Conservation (phyloP, 2,329 filamentous ascomycete genomes). For the Stachybotrys elegans region DNA sequence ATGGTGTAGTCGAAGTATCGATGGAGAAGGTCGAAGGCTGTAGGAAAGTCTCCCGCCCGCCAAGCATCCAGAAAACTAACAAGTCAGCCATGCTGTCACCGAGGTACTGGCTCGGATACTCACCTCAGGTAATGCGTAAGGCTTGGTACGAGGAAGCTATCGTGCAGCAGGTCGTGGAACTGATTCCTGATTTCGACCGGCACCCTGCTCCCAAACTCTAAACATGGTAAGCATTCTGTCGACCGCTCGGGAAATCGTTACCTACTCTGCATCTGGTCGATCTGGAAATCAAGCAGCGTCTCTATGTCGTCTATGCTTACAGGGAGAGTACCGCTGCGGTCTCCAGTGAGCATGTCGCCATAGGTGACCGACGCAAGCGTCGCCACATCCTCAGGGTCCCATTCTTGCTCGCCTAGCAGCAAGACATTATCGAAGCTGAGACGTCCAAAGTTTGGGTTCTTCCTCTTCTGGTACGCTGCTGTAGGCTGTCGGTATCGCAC, state of each 20-base stretch:
- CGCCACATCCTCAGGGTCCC: conserved; percentile 36
- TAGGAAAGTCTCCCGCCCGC: conserved; percentile 84
- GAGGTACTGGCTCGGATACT: too few relatives aligned
- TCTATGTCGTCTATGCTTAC: conserved; percentile 78
- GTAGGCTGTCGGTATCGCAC: conserved; percentile 76
- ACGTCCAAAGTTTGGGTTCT: conserved; percentile 53
- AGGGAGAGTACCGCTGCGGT: conserved; percentile 33
- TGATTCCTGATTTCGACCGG: conserved; percentile 68
- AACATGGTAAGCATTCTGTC: conserved; percentile 8
- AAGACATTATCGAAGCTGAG: conserved; percentile 55
- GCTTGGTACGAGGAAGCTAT: conserved; percentile 64
- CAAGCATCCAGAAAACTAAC: conserved; percentile 82
- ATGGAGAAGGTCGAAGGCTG: conserved; percentile 85
- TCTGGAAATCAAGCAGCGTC: conserved; percentile 77
- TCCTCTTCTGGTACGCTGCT: conserved; percentile 57
- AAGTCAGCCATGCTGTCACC: conserved; percentile 13
- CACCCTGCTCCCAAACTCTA: conserved; percentile 72
- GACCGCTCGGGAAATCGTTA: conserved; percentile 3
- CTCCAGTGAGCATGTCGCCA: conserved; percentile 45
- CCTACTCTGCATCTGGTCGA: conserved; percentile 78
- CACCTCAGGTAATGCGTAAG: conserved; percentile 71
- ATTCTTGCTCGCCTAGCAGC: conserved; percentile 41
- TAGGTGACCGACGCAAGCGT: conserved; percentile 44
- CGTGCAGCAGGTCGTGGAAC: conserved; percentile 63
- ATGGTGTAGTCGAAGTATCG: conserved; percentile 97